phyloP scores from a whole-genome alignment of 768 basidiomycete genomes.

The Gelatoporia subvermispora region DNA sequence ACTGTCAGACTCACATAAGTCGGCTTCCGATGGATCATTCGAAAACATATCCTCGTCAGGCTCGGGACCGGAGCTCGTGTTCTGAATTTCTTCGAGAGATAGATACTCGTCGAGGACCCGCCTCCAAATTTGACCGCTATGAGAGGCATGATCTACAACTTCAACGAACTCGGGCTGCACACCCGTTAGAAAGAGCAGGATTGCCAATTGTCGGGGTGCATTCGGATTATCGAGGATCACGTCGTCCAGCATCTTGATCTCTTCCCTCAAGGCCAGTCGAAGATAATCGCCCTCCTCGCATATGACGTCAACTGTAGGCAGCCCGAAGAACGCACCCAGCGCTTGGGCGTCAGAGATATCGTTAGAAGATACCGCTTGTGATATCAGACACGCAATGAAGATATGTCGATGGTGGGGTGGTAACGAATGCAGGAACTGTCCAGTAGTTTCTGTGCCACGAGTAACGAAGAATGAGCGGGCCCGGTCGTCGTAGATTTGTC shows the following conservation, averaged over 20 bases:
- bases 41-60: neutral
- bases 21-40: neutral
- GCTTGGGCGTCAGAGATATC: conserved; percentile 35
- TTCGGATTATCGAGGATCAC: conserved; percentile 42
- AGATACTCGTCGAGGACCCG: conserved; percentile 5
- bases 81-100: neutral
- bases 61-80: neutral
- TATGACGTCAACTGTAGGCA: conserved; percentile 23
- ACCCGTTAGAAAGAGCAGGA: conserved; percentile 27
- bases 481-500: neutral
- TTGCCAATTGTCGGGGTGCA: conserved; percentile 37
- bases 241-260: conserved; percentile 39
- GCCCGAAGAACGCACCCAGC: conserved; percentile 35
- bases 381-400: conserved; percentile 34
- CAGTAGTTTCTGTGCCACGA: conserved; percentile 37
- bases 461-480: conserved; percentile 25
- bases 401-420: conserved; percentile 29
- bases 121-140: conserved; percentile 3
- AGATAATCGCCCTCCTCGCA: conserved; percentile 27
- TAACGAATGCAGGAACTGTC: conserved; percentile 38
- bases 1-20: neutral
- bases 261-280: conserved; percentile 29
- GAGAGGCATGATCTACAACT: neutral
- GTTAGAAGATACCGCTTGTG: conserved; percentile 36
- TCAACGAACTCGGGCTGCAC: neutral